These are phyloP conservation scores for Colletotrichum spinosum DNA, from an alignment of 2,329 filamentous ascomycete genomes.

Conservation along the genomic window DNA sequence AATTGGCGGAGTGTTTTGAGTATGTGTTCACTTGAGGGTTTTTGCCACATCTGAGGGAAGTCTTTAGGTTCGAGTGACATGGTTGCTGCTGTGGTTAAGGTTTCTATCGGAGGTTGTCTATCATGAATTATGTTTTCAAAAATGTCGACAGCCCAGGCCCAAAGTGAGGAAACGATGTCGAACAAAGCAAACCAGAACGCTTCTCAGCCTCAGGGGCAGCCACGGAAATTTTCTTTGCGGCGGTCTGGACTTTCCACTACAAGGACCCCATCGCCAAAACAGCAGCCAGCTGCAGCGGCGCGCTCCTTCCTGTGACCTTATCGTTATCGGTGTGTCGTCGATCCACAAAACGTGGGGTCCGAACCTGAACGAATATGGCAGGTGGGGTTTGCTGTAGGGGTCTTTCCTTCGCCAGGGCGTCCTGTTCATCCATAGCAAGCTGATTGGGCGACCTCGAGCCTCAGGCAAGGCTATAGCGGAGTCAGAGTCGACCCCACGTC, in stretches of 20 bases:
- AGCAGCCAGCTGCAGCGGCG: constrained; percentile 3
- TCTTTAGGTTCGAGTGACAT: constrained; percentile 61
- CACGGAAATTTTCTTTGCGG: constrained; percentile 29
- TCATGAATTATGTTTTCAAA: constrained; percentile 1
- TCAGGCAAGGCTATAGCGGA: constrained; percentile 36
- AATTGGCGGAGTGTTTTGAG: constrained; percentile 75
- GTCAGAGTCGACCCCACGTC: constrained; percentile 32
- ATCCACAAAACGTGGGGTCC: constrained; percentile 10
- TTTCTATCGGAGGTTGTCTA: constrained; percentile 29
- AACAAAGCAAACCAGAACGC: constrained; percentile 8
- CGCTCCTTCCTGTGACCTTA: constrained; percentile 26
- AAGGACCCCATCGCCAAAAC: constrained; percentile 34
- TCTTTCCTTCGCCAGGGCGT: constrained; percentile 4
- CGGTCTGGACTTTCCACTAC: constrained; percentile 29
- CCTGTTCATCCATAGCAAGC: background rate
- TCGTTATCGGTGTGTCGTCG: constrained; percentile 14
- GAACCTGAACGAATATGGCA: constrained; percentile 18
- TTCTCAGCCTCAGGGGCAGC: background rate
- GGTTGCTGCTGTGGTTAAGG: constrained; percentile 24
- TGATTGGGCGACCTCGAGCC: constrained; percentile 36
- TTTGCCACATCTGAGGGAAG: constrained; percentile 85
- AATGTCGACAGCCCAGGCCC: background rate
- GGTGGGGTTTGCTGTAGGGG: constrained; percentile 27
- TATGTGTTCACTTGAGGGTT: constrained; percentile 74
- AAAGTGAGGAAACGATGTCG: background rate